Percentiles rank a stretch among this genome's conserved stretches.
phyloP scores from a whole-genome alignment of 2,329 filamentous ascomycete species.

The Blumeriella jaapii region DNA sequence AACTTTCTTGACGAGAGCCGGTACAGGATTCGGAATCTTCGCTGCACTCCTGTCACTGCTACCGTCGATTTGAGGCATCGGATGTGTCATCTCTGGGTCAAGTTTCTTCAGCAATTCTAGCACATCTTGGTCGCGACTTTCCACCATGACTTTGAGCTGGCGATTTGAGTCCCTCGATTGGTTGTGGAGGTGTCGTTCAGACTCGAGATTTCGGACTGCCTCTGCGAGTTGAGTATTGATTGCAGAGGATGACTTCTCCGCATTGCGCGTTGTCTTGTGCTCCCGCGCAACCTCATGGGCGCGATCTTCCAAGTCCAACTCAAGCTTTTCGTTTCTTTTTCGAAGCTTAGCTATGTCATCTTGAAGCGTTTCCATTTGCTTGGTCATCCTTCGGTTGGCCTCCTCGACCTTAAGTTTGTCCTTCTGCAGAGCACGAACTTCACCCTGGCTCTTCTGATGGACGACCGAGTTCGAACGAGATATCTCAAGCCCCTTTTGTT shows the following conservation, averaged over 20 bases:
- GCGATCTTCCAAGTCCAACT: slow-evolving; percentile 78
- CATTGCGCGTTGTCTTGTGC: slow-evolving; percentile 78
- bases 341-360: slow-evolving; percentile 72
- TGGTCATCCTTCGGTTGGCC: slow-evolving; percentile 66
- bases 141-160: slow-evolving; percentile 67
- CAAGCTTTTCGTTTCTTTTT: slow-evolving; percentile 89
- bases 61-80: slow-evolving; percentile 42
- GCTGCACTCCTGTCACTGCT: slow-evolving; percentile 47
- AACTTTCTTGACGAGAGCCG: slow-evolving; percentile 75
- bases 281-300: slow-evolving; percentile 86
- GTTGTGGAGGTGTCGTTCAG: slow-evolving; percentile 71
- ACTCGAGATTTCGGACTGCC: slow-evolving; percentile 78
- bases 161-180: slow-evolving; percentile 81
- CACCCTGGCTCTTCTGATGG: slow-evolving; percentile 69
- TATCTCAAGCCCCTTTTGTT: slow-evolving; percentile 95
- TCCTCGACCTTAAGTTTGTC: slow-evolving; percentile 80
- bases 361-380: slow-evolving; percentile 78
- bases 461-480: slow-evolving; percentile 79
- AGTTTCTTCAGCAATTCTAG: slow-evolving; percentile 77
- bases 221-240: slow-evolving; percentile 77
- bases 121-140: slow-evolving; percentile 70
- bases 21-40: slow-evolving; percentile 47
- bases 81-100: slow-evolving; percentile 50
- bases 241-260: slow-evolving; percentile 76
- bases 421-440: slow-evolving; percentile 63